Evolutionary conservation across 805 yeast species (phyloP).

Genomic region (Yarrowia deformans): DNA sequence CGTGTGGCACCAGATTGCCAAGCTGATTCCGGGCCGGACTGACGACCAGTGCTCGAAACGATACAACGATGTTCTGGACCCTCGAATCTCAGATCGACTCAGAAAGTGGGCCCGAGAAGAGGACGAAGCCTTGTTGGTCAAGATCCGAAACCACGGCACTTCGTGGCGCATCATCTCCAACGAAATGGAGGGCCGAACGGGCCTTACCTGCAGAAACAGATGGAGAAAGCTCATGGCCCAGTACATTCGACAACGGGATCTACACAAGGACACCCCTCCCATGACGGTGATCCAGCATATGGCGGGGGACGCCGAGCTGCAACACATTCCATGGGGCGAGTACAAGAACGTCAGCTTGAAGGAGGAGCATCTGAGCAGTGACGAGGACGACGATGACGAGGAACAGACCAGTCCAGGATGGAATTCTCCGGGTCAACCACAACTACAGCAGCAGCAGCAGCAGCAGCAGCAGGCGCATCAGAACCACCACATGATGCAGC

Average conservation of each 20-base stretch:
- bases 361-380: constrained; percentile 28
- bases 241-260: constrained; percentile 50
- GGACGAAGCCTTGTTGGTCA: constrained; percentile 70
- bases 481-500: constrained; percentile 30
- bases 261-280: constrained; percentile 28
- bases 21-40: constrained; percentile 80
- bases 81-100: constrained; percentile 75
- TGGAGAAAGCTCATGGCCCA: constrained; percentile 80
- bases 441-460: constrained; percentile 17
- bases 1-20: constrained; percentile 84
- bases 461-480: constrained; percentile 24
- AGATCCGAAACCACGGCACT: constrained; percentile 77
- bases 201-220: constrained; percentile 87
- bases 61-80: constrained; percentile 86
- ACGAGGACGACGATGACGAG: constrained; percentile 28
- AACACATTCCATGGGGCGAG: constrained; percentile 27
- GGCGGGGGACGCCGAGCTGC: constrained; percentile 23
- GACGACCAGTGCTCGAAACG: constrained; percentile 96
- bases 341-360: constrained; percentile 27
- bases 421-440: constrained; percentile 18
- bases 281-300: constrained; percentile 36
- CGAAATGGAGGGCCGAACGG: constrained; percentile 79
- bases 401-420: constrained; percentile 31
- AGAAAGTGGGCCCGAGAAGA: constrained; percentile 82
- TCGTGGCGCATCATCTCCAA: constrained; percentile 84